Evolutionary conservation across 441 rosid species (phyloP).

Genomic region (Syzygium malaccense): DNA sequence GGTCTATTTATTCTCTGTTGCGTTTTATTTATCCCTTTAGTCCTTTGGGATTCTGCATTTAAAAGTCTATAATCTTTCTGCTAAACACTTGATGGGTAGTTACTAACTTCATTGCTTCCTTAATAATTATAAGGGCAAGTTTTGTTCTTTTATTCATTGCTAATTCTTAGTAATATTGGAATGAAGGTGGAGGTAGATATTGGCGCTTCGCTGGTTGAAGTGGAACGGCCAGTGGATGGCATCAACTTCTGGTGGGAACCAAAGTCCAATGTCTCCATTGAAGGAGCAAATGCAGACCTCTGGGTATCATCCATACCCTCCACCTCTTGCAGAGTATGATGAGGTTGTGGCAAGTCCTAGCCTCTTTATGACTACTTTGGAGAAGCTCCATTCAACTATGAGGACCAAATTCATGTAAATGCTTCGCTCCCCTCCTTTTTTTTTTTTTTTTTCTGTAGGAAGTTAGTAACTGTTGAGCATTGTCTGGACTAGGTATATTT

Average conservation of each 20-base stretch:
- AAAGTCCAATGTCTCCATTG: constrained; percentile 37
- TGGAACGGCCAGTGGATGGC: constrained; percentile 6
- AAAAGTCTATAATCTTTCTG: neutral
- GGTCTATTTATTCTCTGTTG: constrained; percentile 9
- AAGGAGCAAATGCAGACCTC: constrained; percentile 22
- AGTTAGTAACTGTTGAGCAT: neutral
- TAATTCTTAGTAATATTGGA: constrained; percentile 1
- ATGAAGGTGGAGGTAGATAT: constrained; percentile 13
- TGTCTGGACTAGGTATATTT: neutral
- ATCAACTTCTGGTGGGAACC: constrained; percentile 68
- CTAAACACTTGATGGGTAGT: constrained; percentile 2
- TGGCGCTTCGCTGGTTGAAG: constrained; percentile 24
- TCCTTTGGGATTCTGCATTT: neutral
- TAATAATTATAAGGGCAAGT: constrained; percentile 7
- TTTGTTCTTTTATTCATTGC: constrained; percentile 9
- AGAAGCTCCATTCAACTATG: constrained; percentile 75
- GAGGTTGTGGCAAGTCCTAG: constrained; percentile 47
- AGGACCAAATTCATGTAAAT: constrained; percentile 84
- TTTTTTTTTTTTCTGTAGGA: neutral
- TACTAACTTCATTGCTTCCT: constrained; percentile 1
- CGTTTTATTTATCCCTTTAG: constrained; percentile 7
- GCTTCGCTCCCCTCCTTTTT: constrained; percentile 1
- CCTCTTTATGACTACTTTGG: constrained; percentile 64
- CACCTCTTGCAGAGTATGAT: constrained; percentile 63
- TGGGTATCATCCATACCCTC: constrained; percentile 32